A percentile compares a stretch with the other conserved stretches of the same genome.
Evolutionary conservation across 2,329 filamentous ascomycete species (phyloP).

Genomic region (Capronia epimyces): DNA sequence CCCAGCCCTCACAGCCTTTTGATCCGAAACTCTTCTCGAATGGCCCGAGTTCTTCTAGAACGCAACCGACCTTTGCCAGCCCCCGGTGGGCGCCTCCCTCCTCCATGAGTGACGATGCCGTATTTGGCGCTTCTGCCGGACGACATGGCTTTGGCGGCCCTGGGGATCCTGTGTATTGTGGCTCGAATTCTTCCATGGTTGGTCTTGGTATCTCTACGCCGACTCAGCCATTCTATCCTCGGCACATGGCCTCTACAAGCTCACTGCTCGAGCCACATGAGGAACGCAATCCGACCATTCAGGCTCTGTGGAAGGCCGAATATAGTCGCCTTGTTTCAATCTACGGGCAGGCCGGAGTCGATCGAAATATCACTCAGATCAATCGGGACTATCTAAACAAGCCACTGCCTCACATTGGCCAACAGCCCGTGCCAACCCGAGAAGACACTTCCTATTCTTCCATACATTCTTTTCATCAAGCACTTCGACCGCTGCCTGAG

Average conservation of each 20-base stretch:
- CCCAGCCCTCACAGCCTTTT: constrained; percentile 2
- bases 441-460: constrained; percentile 10
- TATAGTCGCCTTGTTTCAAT: constrained; percentile 26
- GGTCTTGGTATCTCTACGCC: constrained; percentile 13
- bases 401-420: neutral
- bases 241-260: constrained; percentile 15
- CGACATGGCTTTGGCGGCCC: neutral
- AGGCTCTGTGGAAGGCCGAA: constrained; percentile 29
- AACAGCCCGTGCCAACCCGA: neutral
- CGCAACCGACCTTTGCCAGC: constrained; percentile 3
- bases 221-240: constrained; percentile 4
- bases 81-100: constrained; percentile 10
- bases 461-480: constrained; percentile 6
- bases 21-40: constrained; percentile 14
- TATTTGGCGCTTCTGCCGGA: neutral
- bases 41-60: constrained; percentile 14
- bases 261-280: constrained; percentile 19
- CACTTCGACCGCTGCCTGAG: neutral
- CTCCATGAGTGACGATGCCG: constrained; percentile 2
- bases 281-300: constrained; percentile 25
- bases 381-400: constrained; percentile 2
- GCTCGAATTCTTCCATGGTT: neutral
- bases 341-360: constrained; percentile 20
- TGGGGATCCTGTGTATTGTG: constrained; percentile 1
- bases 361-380: constrained; percentile 10